Evolutionary conservation across 192 early-diverging fungal genomes (phyloP), one percentile per base, ranked within the genome.

Genomic region (Cetraspora pellucida): DNA sequence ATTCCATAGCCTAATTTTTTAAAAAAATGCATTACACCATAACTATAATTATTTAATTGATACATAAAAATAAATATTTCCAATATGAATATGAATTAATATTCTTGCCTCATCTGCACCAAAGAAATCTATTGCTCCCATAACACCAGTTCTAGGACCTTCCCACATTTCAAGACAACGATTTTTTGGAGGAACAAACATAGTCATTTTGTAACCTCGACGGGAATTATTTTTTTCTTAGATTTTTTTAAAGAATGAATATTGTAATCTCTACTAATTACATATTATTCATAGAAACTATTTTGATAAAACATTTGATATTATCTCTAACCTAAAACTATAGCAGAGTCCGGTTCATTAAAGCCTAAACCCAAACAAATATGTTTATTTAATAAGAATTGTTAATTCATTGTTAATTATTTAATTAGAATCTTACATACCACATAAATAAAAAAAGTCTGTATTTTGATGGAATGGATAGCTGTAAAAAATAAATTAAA

Each of bases 391-490:
- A n/a, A n/a, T n/a, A 21, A 23, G 10, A 14, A 13, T 73, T 30
- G 3, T 43, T 10, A 9, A 37, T 30, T 59, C 0, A 11, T 30
- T 23, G 17, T 31, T 52, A 60, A 19, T 44, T 25, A 31, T 44
- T n/a, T 60, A n/a, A 74, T 52, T 47, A 58, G n/a, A n/a, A 59
- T 19, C 30, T 28, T 73, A 37, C 77, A 23, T 78, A 85, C 84
- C 88, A 47, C 80, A 85, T 46, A 98, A 83, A 71, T 98, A 98
- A 75, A 89, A 90, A 78, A 97, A 90, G 75, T 99, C 92, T 9
- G 96, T 95, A 74, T 94, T 87, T 78, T 99, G 97, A 75, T 96
- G 93, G 80, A 96, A 99, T 27, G 89, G 91, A 79, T 99, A 95
- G 71, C 90, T 91, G 79, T 16, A 75, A 7, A 7, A 28, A 37